A percentile compares a stretch with the other conserved stretches of the same genome.
phyloP scores from a whole-genome alignment of 2,329 filamentous ascomycete species.

The Fusarium tanahbumbuense region DNA sequence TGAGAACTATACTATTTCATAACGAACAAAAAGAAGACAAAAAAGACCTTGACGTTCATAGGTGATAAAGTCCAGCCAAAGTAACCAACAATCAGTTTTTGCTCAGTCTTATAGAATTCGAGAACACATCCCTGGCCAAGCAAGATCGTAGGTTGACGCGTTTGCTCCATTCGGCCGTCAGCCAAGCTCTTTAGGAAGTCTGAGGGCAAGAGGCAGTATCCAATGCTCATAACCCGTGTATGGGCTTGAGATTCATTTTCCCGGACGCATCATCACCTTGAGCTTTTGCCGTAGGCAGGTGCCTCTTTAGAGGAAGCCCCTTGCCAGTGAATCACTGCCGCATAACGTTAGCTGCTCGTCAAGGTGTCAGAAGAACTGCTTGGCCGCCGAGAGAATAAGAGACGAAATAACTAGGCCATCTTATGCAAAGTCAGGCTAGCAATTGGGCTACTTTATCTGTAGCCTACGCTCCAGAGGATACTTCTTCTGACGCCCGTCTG shows the following conservation, averaged over 20 bases:
- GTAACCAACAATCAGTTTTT: background rate
- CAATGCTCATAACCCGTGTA: background rate
- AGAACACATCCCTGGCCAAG: background rate
- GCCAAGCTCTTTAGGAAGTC: background rate
- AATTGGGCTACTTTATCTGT: too few relatives aligned
- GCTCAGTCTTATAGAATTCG: background rate
- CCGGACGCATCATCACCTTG: background rate
- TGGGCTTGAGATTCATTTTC: background rate
- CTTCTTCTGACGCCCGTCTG: too few relatives aligned
- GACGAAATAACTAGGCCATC: too few relatives aligned
- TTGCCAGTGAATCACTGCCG: slow-evolving; percentile 22
- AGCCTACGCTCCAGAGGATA: too few relatives aligned
- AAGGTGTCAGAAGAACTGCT: too few relatives aligned
- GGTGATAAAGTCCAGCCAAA: background rate
- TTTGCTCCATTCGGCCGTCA: background rate
- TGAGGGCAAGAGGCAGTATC: background rate
- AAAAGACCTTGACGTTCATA: background rate
- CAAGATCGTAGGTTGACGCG: background rate
- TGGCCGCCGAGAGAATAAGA: too few relatives aligned
- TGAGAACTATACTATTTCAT: background rate
- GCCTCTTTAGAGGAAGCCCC: background rate
- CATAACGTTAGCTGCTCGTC: background rate
- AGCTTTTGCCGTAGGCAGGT: background rate
- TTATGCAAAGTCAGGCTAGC: too few relatives aligned
- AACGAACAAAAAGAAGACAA: background rate